phyloP scores from a whole-genome alignment of 1,139 yeast genomes.

The Yamadazyma buinensis region DNA sequence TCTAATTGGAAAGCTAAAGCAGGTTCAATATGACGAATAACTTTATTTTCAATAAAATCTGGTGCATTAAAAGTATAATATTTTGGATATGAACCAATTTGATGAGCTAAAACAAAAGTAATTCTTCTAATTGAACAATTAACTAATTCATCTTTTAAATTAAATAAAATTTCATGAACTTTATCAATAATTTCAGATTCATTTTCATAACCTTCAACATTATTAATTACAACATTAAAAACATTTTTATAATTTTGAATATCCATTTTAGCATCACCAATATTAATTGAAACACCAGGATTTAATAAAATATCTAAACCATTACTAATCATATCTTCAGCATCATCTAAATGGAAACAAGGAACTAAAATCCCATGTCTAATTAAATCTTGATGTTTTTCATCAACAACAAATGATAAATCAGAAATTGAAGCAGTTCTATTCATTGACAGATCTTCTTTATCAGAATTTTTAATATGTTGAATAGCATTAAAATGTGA shows the following conservation, averaged over 20 bases:
- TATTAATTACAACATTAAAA: conserved; percentile 72
- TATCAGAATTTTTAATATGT: conserved; percentile 36
- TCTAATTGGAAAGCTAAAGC: conserved; percentile 97
- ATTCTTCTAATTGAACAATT: conserved; percentile 82
- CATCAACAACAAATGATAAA: conserved; percentile 76
- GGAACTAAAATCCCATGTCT: conserved; percentile 90
- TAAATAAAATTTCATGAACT: conserved; percentile 63
- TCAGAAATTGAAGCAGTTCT: conserved; percentile 93
- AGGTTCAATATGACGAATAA: conserved; percentile 96
- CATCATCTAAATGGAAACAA: conserved; percentile 79
- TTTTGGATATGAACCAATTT: conserved; percentile 85
- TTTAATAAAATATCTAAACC: conserved; percentile 73
- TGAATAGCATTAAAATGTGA: conserved; percentile 70
- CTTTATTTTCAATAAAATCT: conserved; percentile 74
- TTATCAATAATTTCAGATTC: conserved; percentile 67
- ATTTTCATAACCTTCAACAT: conserved; percentile 66
- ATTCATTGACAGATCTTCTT: conserved; percentile 47
- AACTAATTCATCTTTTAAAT: conserved; percentile 64
- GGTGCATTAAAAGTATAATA: conserved; percentile 96
- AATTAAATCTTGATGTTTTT: conserved; percentile 47
- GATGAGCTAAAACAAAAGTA: conserved; percentile 83
- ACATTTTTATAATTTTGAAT: conserved; percentile 63
- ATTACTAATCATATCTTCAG: conserved; percentile 74
- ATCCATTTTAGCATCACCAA: conserved; percentile 7
- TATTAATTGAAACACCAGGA: conserved; percentile 28